Percentiles rank a stretch among this genome's conserved stretches.
Conservation (phyloP, 768 basidiomycete species). For the Lanmaoa pseudosensibilis region DNA sequence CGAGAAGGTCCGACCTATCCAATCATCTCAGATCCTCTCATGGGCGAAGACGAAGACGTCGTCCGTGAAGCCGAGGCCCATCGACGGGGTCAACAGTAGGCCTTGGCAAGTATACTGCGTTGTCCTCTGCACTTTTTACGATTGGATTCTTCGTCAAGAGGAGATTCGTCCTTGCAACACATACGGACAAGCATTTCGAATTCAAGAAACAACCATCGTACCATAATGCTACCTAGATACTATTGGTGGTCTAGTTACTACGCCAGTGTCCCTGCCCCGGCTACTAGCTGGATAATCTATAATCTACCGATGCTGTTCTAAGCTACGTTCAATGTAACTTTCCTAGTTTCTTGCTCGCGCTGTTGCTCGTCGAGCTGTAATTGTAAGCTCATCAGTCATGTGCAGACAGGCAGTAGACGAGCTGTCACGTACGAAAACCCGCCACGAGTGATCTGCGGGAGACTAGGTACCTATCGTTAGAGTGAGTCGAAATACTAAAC, state of each 20-base stretch:
- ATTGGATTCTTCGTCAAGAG: background rate
- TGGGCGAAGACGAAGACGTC: conserved; percentile 14
- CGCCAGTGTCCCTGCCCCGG: background rate
- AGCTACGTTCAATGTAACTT: conserved; percentile 6
- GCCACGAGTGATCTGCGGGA: conserved; percentile 30
- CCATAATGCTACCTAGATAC: background rate
- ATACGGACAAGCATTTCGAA: background rate
- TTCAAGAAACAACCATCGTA: background rate
- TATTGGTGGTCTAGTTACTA: background rate
- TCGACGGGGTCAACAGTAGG: background rate
- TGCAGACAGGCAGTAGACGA: background rate
- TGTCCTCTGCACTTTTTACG: background rate
- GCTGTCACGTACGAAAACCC: conserved; percentile 23
- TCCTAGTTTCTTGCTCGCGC: conserved; percentile 23
- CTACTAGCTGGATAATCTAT: background rate
- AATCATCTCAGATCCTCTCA: conserved; percentile 12
- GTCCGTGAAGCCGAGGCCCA: conserved; percentile 9
- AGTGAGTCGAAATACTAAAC: too few relatives aligned
- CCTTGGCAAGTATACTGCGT: background rate
- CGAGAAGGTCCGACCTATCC: conserved; percentile 3
- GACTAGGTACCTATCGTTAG: conserved; percentile 11
- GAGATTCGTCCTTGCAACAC: background rate
- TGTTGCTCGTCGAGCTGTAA: conserved; percentile 30
- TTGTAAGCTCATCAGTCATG: background rate
- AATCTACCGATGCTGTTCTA: background rate